These are phyloP conservation scores for Jamesozyma lodderae DNA, from an alignment of 805 yeast species.

Conservation along the genomic window DNA sequence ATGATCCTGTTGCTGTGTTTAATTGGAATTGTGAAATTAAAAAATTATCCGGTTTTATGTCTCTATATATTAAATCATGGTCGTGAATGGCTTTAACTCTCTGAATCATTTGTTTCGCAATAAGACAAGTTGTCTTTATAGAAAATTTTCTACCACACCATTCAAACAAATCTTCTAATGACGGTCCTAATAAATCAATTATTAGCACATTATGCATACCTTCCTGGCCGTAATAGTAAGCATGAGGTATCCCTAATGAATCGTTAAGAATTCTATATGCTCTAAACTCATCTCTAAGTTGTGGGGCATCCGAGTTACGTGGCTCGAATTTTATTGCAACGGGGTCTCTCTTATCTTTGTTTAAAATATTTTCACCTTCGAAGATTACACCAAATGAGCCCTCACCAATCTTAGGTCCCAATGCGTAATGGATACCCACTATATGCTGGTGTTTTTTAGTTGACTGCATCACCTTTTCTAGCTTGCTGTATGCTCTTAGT, in stretches of 20 bases:
- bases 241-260: slow-evolving; percentile 80
- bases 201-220: slow-evolving; percentile 93
- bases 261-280: slow-evolving; percentile 86
- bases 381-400: slow-evolving; percentile 82
- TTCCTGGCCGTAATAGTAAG: slow-evolving; percentile 98
- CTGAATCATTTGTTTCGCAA: slow-evolving; percentile 88
- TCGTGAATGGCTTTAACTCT: slow-evolving; percentile 82
- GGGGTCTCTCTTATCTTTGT: slow-evolving; percentile 22
- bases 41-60: slow-evolving; percentile 96
- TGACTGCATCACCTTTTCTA: no score
- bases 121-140: slow-evolving; percentile 84
- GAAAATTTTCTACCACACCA: slow-evolving; percentile 94
- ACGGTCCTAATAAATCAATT: slow-evolving; percentile 91
- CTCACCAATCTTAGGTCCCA: slow-evolving; percentile 79
- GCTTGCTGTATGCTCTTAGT: background rate
- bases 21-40: slow-evolving; percentile 37
- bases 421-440: slow-evolving; percentile 56
- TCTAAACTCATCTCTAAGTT: slow-evolving; percentile 89
- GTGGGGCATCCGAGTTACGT: slow-evolving; percentile 94
- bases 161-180: slow-evolving; percentile 90
- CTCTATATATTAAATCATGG: slow-evolving; percentile 86
- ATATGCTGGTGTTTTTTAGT: slow-evolving; percentile 25
- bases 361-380: slow-evolving; percentile 67
- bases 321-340: slow-evolving; percentile 58
- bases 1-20: slow-evolving; percentile 69